Percentiles rank a stretch among this genome's conserved stretches.
Evolutionary conservation across 1,284 basidiomycete species (phyloP).

Genomic region (Gomphus bonarii): DNA sequence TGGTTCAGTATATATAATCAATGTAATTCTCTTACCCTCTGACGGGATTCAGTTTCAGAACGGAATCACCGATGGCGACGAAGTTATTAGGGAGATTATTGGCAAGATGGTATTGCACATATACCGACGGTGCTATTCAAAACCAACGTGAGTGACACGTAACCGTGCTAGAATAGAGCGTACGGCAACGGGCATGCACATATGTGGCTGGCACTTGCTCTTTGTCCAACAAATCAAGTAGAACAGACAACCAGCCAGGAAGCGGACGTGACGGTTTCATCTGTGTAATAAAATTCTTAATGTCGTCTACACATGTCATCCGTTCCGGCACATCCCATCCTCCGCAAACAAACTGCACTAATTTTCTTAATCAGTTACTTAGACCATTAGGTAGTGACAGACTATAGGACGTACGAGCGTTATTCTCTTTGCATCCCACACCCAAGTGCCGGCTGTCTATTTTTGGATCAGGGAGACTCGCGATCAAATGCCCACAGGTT

Average conservation of each 20-base stretch:
- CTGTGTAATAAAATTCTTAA: constrained; percentile 11
- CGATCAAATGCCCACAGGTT: neutral
- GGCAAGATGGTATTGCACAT: constrained; percentile 15
- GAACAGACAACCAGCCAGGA: constrained; percentile 15
- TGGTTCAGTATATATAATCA: neutral
- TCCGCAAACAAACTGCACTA: constrained; percentile 12
- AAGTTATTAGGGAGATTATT: constrained; percentile 17
- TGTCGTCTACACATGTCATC: constrained; percentile 14
- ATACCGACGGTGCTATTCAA: constrained; percentile 14
- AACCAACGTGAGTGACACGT: neutral
- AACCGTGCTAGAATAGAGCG: neutral
- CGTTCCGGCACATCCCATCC: constrained; percentile 13
- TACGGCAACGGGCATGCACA: constrained; percentile 11
- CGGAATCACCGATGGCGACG: constrained; percentile 18
- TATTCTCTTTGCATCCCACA: neutral
- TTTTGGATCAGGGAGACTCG: neutral
- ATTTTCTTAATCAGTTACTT: neutral
- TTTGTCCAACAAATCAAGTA: constrained; percentile 17
- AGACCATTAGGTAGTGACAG: neutral
- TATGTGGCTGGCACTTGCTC: constrained; percentile 11
- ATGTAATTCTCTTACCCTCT: constrained; percentile 2
- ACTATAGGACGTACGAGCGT: neutral
- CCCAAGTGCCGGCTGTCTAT: neutral
- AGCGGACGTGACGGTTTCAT: constrained; percentile 11
- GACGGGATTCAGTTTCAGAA: constrained; percentile 13